Percentiles rank a stretch among this genome's conserved stretches.
phyloP scores from a whole-genome alignment of 352 stramenopile genomes.

The Pythium vanterpoolii region DNA sequence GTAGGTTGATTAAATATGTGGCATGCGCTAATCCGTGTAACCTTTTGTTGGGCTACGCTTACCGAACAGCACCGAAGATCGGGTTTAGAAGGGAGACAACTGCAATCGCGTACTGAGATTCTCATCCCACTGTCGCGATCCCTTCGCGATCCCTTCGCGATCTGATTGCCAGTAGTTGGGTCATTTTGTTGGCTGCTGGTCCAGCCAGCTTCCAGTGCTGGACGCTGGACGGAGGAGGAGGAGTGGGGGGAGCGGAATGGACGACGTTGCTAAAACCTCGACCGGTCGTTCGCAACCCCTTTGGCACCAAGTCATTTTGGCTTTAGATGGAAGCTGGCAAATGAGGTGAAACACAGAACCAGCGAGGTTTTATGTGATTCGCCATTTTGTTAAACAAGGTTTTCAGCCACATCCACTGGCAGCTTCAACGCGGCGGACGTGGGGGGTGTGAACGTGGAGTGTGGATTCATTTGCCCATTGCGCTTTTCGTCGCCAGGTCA shows the following conservation, averaged over 20 bases:
- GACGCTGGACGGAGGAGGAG: neutral
- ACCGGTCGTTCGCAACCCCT: neutral
- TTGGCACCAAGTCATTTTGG: neutral
- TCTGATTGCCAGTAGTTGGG: too few relatives aligned
- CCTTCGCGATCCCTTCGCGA: neutral
- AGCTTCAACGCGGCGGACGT: constrained; percentile 18
- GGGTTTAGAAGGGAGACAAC: constrained; percentile 25
- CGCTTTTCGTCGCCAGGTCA: constrained; percentile 7
- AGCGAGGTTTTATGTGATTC: constrained; percentile 14
- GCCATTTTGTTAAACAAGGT: constrained; percentile 24
- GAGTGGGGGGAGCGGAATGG: neutral
- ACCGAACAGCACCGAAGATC: constrained; percentile 12
- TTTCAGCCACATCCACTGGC: constrained; percentile 10
- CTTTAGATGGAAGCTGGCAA: neutral
- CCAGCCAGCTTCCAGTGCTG: too few relatives aligned
- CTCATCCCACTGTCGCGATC: neutral
- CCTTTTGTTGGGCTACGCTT: neutral
- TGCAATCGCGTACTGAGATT: constrained; percentile 10
- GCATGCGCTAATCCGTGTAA: too few relatives aligned
- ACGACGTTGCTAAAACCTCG: neutral
- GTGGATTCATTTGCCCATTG: constrained; percentile 13
- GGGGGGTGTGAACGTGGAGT: neutral
- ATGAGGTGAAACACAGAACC: constrained; percentile 16
- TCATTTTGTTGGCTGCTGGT: neutral
- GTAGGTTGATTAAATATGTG: too few relatives aligned